Conservation (phyloP, 2,329 filamentous ascomycete species). For the Bipolaris cookei region DNA sequence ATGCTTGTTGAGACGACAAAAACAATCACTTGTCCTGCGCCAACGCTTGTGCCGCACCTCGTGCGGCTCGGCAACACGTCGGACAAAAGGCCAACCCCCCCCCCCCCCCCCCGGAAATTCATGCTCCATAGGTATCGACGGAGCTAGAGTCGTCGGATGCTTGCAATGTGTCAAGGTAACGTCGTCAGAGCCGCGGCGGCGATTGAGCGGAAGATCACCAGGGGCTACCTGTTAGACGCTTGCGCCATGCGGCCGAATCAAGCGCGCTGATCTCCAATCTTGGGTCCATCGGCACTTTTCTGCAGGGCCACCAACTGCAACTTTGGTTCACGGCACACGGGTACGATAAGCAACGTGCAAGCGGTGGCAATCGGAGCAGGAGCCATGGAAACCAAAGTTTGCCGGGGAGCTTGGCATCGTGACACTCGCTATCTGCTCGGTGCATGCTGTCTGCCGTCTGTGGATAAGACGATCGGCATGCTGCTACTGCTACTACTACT, state of each 20-base stretch:
- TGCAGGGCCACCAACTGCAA: conserved; percentile 10
- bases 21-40: neutral
- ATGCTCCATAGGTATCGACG: conserved; percentile 1
- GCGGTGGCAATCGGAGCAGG: neutral
- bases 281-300: conserved; percentile 5
- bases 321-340: conserved; percentile 1
- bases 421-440: conserved; percentile 2
- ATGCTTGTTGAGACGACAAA: neutral
- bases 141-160: neutral
- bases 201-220: conserved; percentile 13
- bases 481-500: neutral
- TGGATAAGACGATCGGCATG: conserved; percentile 1
- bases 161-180: conserved; percentile 8
- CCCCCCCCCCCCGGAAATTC: conserved; percentile 1
- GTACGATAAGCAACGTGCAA: conserved; percentile 1
- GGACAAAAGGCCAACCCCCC: neutral
- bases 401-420: conserved; percentile 1
- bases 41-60: neutral
- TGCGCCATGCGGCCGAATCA: conserved; percentile 9
- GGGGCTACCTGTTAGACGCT: conserved; percentile 5
- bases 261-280: conserved; percentile 1
- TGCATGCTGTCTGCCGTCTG: neutral
- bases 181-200: neutral
- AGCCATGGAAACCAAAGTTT: neutral
- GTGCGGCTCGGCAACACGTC: conserved; percentile 13